phyloP scores from a whole-genome alignment of 257 asterid genomes.

The Solanum chiquidenum region DNA sequence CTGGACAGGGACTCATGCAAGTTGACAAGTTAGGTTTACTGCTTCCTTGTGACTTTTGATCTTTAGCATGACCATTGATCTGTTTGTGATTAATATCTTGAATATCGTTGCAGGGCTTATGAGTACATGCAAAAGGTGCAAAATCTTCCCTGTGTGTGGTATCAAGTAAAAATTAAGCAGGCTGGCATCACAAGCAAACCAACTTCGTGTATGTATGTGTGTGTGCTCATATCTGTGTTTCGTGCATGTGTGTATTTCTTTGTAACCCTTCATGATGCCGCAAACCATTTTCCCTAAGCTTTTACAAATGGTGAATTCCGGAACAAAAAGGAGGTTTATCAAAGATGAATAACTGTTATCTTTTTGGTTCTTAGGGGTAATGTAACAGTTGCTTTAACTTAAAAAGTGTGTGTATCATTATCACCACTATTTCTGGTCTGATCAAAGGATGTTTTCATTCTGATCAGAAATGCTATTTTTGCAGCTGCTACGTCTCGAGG shows the following conservation, averaged over 20 bases:
- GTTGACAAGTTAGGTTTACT: constrained; percentile 70
- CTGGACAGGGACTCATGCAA: constrained; percentile 98
- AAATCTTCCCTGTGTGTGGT: constrained; percentile 58
- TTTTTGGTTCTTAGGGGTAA: not conserved
- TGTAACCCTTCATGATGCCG: not conserved
- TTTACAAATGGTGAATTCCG: not conserved
- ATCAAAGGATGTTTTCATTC: not conserved
- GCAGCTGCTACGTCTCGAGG: constrained; percentile 87
- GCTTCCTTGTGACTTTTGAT: constrained; percentile 10
- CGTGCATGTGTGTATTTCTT: not conserved
- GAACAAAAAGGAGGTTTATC: not conserved
- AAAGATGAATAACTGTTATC: not conserved
- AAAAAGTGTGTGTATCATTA: not conserved
- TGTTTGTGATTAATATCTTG: constrained; percentile 14
- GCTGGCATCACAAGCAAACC: constrained; percentile 59
- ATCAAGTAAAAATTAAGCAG: constrained; percentile 69
- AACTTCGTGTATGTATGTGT: not conserved
- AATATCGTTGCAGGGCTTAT: constrained; percentile 62
- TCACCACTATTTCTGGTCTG: not conserved
- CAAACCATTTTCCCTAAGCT: not conserved
- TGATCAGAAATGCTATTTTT: constrained; percentile 11
- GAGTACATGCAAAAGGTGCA: constrained; percentile 65
- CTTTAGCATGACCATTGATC: not conserved
- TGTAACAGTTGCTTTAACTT: not conserved
- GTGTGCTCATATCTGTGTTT: not conserved